These are phyloP conservation scores for Cicer yamashitae DNA, from an alignment of 306 rosid genomes.

Conservation along the genomic window DNA sequence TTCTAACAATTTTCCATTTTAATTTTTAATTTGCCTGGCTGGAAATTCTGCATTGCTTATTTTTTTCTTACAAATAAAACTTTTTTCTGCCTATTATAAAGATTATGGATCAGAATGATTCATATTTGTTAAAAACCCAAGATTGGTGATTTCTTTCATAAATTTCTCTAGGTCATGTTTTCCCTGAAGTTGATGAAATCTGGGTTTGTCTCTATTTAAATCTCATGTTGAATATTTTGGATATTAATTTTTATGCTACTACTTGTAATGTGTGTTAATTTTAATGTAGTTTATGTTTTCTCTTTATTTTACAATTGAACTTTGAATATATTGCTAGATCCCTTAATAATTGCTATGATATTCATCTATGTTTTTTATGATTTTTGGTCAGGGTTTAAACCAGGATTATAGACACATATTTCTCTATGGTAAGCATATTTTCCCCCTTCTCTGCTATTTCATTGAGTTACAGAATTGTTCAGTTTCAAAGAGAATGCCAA, in stretches of 20 bases:
- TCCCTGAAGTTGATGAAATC: constrained; percentile 43
- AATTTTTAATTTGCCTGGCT: not conserved
- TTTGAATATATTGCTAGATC: constrained; percentile 53
- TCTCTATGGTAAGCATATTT: constrained; percentile 70
- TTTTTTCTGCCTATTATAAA: not conserved
- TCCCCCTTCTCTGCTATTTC: constrained; percentile 9
- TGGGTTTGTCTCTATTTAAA: constrained; percentile 31
- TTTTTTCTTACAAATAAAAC: not conserved
- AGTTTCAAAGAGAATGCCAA: constrained; percentile 36
- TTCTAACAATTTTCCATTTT: not conserved
- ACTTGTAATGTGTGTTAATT: constrained; percentile 31
- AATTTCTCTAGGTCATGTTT: constrained; percentile 22
- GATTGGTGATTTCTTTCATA: constrained; percentile 19
- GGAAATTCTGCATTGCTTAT: constrained; percentile 18
- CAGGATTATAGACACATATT: constrained; percentile 50
- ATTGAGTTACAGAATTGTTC: constrained; percentile 7
- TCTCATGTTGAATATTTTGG: constrained; percentile 36
- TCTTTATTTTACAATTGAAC: constrained; percentile 6
- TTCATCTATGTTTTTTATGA: constrained; percentile 42
- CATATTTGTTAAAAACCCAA: not conserved
- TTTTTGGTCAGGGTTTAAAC: constrained; percentile 65
- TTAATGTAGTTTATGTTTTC: constrained; percentile 13
- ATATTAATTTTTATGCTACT: constrained; percentile 21
- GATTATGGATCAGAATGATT: constrained; percentile 28
- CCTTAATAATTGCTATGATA: constrained; percentile 33